A percentile compares a stretch with the other conserved stretches of the same genome.
These are phyloP conservation scores for Ophiosphaerella narmari DNA, from an alignment of 2,329 filamentous ascomycete species.

Conservation along the genomic window DNA sequence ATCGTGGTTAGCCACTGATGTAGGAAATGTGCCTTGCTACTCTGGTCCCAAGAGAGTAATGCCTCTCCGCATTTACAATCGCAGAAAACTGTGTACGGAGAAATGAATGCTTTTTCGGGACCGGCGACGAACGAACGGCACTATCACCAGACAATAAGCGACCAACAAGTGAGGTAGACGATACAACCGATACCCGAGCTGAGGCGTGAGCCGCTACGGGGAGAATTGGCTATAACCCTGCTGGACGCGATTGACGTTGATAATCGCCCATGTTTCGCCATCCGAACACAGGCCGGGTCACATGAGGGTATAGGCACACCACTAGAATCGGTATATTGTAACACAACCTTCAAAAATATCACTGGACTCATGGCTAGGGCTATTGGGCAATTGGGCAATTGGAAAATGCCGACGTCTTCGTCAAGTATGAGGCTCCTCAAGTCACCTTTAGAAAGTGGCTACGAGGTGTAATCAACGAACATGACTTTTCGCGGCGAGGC, in stretches of 20 bases:
- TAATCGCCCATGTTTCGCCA: constrained; percentile 30
- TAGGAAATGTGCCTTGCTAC: no score
- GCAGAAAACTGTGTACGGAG: not conserved
- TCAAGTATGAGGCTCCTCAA: constrained; percentile 18
- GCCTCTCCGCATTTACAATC: not conserved
- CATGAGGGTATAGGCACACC: constrained; percentile 6
- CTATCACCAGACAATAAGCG: constrained; percentile 10
- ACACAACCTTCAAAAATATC: constrained; percentile 23
- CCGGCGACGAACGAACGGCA: constrained; percentile 1
- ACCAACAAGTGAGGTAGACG: constrained; percentile 8
- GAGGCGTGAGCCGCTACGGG: constrained; percentile 6
- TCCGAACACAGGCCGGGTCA: constrained; percentile 12
- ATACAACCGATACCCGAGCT: constrained; percentile 9
- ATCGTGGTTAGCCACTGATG: no score
- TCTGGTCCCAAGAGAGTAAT: no score
- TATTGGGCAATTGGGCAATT: constrained; percentile 20
- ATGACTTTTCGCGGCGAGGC: constrained; percentile 12
- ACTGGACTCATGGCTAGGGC: constrained; percentile 24
- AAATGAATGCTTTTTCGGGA: not conserved
- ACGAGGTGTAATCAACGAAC: constrained; percentile 11
- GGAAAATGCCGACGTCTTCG: constrained; percentile 16
- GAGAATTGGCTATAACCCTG: constrained; percentile 17
- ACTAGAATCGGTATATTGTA: constrained; percentile 30
- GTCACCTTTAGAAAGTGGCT: constrained; percentile 36
- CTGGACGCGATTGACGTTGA: constrained; percentile 30